These are phyloP conservation scores for Logfia minima DNA, from an alignment of 129 eudicot genomes.

Conservation along the genomic window DNA sequence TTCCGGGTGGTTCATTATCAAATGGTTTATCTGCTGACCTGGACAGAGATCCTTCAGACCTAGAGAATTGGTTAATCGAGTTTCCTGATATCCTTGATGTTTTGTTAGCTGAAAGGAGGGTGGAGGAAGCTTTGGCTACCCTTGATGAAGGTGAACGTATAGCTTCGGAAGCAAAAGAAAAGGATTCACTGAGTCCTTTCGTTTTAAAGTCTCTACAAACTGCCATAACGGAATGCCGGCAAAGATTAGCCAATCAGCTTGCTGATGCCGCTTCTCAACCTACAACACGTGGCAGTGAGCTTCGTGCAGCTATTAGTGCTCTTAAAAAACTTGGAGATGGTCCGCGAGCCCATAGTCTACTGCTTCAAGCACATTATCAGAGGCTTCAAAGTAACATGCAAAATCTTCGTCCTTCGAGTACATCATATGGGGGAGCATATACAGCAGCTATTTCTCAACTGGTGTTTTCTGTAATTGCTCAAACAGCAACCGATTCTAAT, in stretches of 20 bases:
- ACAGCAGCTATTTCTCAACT: constrained; percentile 97
- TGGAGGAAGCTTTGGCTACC: constrained; percentile 82
- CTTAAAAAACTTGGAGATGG: constrained; percentile 96
- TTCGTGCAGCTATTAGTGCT: constrained; percentile 88
- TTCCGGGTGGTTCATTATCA: constrained; percentile 51
- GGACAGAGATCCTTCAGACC: constrained; percentile 72
- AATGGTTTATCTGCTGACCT: constrained; percentile 47
- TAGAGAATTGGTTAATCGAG: constrained; percentile 85
- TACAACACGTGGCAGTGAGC: constrained; percentile 97
- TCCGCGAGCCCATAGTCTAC: constrained; percentile 88
- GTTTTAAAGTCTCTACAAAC: constrained; percentile 55
- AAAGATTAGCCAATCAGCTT: constrained; percentile 94
- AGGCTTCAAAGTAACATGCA: constrained; percentile 90
- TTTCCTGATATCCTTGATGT: constrained; percentile 96
- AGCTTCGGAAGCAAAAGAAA: constrained; percentile 77
- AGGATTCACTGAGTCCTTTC: constrained; percentile 45
- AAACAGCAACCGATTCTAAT: constrained; percentile 83
- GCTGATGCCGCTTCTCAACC: constrained; percentile 99
- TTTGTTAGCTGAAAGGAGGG: constrained; percentile 93
- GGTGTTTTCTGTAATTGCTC: constrained; percentile 89
- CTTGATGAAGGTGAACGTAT: constrained; percentile 88
- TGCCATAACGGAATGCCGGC: constrained; percentile 71
- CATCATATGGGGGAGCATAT: constrained; percentile 98
- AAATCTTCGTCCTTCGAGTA: constrained; percentile 91
- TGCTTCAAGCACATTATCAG: constrained; percentile 89